phyloP scores from a whole-genome alignment of 2,329 filamentous ascomycete genomes.

The Dactylonectria macrodidyma region DNA sequence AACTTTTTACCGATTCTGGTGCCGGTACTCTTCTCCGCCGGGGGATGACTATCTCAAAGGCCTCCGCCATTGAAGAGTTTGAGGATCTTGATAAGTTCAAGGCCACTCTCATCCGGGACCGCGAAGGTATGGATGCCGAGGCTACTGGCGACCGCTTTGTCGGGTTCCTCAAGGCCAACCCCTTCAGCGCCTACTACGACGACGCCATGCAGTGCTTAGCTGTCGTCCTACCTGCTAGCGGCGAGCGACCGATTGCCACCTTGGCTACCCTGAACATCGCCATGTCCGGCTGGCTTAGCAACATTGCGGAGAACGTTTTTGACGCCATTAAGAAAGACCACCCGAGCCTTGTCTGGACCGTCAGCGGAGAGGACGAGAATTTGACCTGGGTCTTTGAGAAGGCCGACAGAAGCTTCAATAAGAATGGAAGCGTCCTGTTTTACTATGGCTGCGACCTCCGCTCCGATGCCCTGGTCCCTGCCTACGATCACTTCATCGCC shows the following conservation, averaged over 20 bases:
- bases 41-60: constrained; percentile 89
- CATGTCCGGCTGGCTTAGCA: constrained; percentile 94
- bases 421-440: constrained; percentile 91
- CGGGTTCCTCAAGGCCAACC: constrained; percentile 80
- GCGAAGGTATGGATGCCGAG: constrained; percentile 84
- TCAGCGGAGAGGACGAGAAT: constrained; percentile 96
- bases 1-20: constrained; percentile 95
- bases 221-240: constrained; percentile 83
- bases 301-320: constrained; percentile 96
- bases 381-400: constrained; percentile 99
- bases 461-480: constrained; percentile 80
- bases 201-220: constrained; percentile 94
- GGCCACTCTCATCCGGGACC: constrained; percentile 84
- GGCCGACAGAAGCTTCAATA: constrained; percentile 90
- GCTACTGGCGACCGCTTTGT: constrained; percentile 91
- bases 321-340: constrained; percentile 94
- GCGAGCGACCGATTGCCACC: constrained; percentile 80
- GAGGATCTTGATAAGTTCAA: constrained; percentile 84
- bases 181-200: constrained; percentile 95
- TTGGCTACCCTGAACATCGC: constrained; percentile 93
- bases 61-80: constrained; percentile 80
- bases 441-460: constrained; percentile 92
- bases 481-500: constrained; percentile 89
- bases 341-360: constrained; percentile 94
- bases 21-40: constrained; percentile 93